Percentiles rank a stretch among this genome's conserved stretches.
These are phyloP conservation scores for Papilionanthe hybrid DNA, from an alignment of 116 monocot genomes.

Conservation along the genomic window DNA sequence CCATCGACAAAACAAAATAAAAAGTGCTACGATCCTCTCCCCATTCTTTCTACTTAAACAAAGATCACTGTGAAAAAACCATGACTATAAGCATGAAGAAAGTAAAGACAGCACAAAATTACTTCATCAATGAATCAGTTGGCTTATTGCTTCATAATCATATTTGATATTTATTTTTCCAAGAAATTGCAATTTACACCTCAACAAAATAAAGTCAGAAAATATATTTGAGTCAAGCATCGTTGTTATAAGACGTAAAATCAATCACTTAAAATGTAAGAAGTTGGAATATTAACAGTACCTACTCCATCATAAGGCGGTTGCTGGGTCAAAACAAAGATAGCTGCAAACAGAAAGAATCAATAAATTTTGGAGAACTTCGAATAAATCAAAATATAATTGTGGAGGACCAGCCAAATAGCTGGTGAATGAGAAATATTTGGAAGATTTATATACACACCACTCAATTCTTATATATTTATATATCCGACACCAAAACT, in stretches of 20 bases:
- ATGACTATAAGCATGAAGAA: no score
- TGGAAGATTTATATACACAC: no score
- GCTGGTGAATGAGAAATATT: not conserved
- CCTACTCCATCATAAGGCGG: constrained; percentile 81
- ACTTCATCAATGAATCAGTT: not conserved
- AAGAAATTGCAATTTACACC: not conserved
- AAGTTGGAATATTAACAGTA: constrained; percentile 18
- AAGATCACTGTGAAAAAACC: not conserved
- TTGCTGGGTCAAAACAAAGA: constrained; percentile 61
- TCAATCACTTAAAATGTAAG: not conserved
- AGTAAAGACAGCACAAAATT: not conserved
- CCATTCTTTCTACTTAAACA: not conserved
- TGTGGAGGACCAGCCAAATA: not conserved
- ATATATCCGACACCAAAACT: no score
- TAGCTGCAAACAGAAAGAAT: constrained; percentile 51
- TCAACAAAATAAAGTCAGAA: not conserved
- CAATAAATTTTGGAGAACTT: not conserved
- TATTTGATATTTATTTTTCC: not conserved
- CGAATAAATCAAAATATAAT: not conserved
- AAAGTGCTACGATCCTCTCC: not conserved
- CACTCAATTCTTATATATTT: no score
- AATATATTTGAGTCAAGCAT: not conserved
- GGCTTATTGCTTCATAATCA: not conserved
- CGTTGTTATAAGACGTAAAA: not conserved
- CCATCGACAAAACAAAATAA: not conserved